Conservation (phyloP, 257 asterid genomes). For the Striga asiatica region DNA sequence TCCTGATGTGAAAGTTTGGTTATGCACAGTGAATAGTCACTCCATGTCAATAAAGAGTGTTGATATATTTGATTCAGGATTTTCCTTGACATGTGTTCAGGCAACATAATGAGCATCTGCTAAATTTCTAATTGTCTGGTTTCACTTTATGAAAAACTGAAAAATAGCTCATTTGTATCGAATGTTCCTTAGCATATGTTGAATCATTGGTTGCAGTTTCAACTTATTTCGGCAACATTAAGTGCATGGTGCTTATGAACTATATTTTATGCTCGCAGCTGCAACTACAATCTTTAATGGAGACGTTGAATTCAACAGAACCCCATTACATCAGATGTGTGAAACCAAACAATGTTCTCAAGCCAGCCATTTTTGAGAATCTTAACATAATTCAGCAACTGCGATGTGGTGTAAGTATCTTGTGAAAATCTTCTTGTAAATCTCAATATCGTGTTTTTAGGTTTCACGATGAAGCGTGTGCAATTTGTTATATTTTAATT, state of each 20-base stretch:
- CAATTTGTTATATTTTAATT: too few species aligned
- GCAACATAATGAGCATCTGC: too few species aligned
- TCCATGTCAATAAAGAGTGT: too few species aligned
- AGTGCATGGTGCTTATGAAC: constrained; percentile 14
- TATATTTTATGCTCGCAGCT: constrained; percentile 43
- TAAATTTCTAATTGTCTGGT: too few species aligned
- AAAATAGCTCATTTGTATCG: neutral
- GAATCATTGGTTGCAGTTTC: neutral
- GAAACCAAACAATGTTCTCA: constrained; percentile 74
- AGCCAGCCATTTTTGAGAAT: constrained; percentile 88
- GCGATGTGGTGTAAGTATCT: constrained; percentile 88
- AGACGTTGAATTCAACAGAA: constrained; percentile 69
- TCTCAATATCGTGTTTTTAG: neutral
- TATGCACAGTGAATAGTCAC: too few species aligned
- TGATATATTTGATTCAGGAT: too few species aligned
- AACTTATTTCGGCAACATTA: constrained; percentile 4
- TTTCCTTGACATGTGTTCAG: too few species aligned
- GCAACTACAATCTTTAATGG: constrained; percentile 88
- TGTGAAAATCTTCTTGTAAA: too few species aligned
- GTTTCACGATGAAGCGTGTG: too few species aligned
- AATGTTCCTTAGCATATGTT: neutral
- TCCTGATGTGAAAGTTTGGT: too few species aligned
- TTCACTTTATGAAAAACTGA: too few species aligned
- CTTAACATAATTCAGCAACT: constrained; percentile 69
- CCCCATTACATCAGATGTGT: constrained; percentile 96